Conservation (phyloP, 2,329 filamentous ascomycete genomes). For the Ophiostoma sp. region DNA sequence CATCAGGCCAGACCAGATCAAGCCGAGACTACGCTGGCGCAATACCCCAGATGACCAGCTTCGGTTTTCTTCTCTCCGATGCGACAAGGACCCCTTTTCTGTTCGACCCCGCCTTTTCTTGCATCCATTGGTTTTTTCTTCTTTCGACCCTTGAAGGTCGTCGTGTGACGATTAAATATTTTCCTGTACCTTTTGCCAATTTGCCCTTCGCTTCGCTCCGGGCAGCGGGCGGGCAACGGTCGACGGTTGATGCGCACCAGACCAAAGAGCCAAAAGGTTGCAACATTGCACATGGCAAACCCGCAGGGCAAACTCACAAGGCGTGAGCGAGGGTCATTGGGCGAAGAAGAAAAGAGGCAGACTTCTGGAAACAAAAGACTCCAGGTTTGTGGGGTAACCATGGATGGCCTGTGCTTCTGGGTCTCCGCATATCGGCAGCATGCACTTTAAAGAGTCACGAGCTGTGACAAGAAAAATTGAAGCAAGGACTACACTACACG, state of each 20-base stretch:
- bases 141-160: background rate
- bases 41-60: slow-evolving; percentile 1
- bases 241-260: background rate
- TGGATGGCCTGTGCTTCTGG: background rate
- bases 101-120: background rate
- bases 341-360: background rate
- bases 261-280: background rate
- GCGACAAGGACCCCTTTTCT: background rate
- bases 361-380: background rate
- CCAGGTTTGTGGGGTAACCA: background rate
- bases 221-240: background rate
- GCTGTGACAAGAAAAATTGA: background rate
- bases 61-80: background rate
- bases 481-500: background rate
- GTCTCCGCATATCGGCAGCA: background rate
- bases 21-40: background rate
- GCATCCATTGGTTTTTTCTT: background rate
- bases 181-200: background rate
- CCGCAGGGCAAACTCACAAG: background rate
- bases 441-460: background rate
- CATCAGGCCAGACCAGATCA: background rate
- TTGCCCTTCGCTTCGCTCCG: background rate
- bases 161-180: background rate
- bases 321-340: background rate
- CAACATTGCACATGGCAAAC: background rate